Evolutionary conservation across 192 early-diverging fungal genomes (phyloP), one percentile per base, ranked within the genome.

Genomic region (Backusella luteola): DNA sequence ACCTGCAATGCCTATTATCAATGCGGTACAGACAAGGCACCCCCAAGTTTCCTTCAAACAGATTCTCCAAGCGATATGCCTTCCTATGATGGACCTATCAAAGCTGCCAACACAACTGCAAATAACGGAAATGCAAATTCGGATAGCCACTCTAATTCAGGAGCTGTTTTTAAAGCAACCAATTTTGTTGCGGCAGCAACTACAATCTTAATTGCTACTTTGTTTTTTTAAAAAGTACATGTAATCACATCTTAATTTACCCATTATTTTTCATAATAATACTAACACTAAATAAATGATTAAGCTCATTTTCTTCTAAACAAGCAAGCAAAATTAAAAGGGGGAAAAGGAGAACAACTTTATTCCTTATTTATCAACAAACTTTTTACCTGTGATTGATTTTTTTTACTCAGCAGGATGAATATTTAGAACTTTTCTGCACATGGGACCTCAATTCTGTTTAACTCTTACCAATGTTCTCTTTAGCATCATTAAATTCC

Each of bases 11-110:
- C 52, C 21, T 77, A 77, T 53, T 81, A 77, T 35, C 35, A 52
- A n/a, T 81, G 80, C 26, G 80, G 72, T 21, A 74, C 76, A 29
- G 35, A 76, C n/a, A 81, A 74, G 29, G 76, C 76, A 41, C 80
- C 80, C 8, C 66, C 71, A 19, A 77, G 76, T 17, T 81, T 77
- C 26, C 68, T 81, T 12, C 52, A 81, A 63, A 81, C 80, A 23
- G 36, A 66, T 9, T 67, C 15, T 38, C 32, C 67, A 23, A 70
- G 71, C 2, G 80, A 81, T 23, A 32, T 19, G 3, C 80, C 80
- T 26, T 69, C 72, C 21, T 81, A 81, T 23, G 69, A 73, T 32
- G 77, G 77, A 3, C 77, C 77, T 39, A 56, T 36, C 15, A 74
- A 74, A 41, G 38, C 23, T 23, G 15, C 38, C 19, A 59, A 35